Evolutionary conservation across 768 basidiomycete genomes (phyloP), one percentile per base, ranked within the genome.

Genomic region (Lactifluus pinguis): DNA sequence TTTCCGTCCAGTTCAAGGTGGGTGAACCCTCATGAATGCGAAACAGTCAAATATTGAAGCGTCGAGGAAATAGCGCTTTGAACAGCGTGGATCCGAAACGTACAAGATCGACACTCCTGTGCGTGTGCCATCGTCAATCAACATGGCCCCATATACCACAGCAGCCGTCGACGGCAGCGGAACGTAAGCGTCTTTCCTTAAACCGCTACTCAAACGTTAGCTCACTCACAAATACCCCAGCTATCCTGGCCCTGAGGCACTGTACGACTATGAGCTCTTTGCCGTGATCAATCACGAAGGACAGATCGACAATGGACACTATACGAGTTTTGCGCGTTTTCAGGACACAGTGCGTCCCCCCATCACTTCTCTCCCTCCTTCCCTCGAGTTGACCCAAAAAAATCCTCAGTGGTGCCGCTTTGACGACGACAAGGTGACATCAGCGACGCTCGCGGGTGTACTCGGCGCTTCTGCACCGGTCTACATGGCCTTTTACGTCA

Each of bases 401-500:
- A 25, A 25, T 25, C 34, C 34, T 14, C 70, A 95, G 86, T 98
- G 92, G 92, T 95, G 89, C 74, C 86, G 86, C 25, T 93, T 92
- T 72, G 93, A 97, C 71, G 94, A 97, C 69, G 93, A 95, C 68
- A 95, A 91, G 72, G 91, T 95, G 10, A 84, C 84, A 0, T 80
- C 79, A 21, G 83, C 92, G 11, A 86, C 77, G 29, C 77, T 94
- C 21, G 77, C 80, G 8, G 79, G 80, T 1, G 88, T 87, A 57
- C 77, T 94, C 45, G 75, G 72, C 29, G 38, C 53, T 2, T 55
- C 59, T 52, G 91, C 92, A 19, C 79, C 83, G 52, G 87, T 91
- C 6, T 95, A 95, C 72, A 95, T 95, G 93, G 91, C 92, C 64
- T 94, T 95, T 75, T 97, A 95, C 70, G 90, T 92, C 62, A 95